These are phyloP conservation scores for Clavaria fumosa DNA, from an alignment of 768 basidiomycete species.

Conservation along the genomic window DNA sequence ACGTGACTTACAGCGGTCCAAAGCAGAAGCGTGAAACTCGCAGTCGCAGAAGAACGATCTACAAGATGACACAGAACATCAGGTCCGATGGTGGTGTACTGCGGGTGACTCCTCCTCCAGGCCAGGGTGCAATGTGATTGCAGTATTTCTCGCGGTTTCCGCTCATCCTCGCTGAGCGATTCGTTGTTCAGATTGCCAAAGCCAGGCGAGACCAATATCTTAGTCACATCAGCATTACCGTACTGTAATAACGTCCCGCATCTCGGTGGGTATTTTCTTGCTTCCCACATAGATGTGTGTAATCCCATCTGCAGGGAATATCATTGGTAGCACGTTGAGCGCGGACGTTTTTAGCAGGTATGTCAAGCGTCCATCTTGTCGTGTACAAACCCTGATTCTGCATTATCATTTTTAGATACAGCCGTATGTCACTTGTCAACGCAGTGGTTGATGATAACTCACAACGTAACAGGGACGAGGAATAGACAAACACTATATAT, in stretches of 20 bases:
- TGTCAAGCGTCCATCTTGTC: constrained; percentile 17
- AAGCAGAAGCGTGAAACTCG: no score
- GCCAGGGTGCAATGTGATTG: constrained; percentile 33
- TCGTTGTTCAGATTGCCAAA: constrained; percentile 40
- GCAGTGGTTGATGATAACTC: no score
- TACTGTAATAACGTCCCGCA: constrained; percentile 97
- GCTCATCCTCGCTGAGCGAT: constrained; percentile 8
- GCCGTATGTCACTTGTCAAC: constrained; percentile 29
- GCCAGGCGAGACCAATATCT: constrained; percentile 72
- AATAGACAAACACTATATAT: constrained; percentile 87
- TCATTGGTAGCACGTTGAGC: constrained; percentile 91
- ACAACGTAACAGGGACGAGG: constrained; percentile 47
- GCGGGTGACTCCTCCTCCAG: constrained; percentile 36
- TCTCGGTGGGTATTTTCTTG: constrained; percentile 44
- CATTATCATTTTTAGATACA: constrained; percentile 32
- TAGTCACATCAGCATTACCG: constrained; percentile 91
- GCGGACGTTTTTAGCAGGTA: constrained; percentile 95
- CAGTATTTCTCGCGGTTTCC: constrained; percentile 7
- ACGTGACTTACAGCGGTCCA: no score
- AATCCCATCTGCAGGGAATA: constrained; percentile 40
- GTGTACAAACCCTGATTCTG: constrained; percentile 1
- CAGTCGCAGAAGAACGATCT: no score
- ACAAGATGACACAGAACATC: constrained; percentile 43
- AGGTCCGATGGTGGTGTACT: constrained; percentile 34
- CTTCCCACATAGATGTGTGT: constrained; percentile 8